These are phyloP conservation scores for Colletotrichum navitas DNA, from an alignment of 2,329 filamentous ascomycete species.

Conservation along the genomic window DNA sequence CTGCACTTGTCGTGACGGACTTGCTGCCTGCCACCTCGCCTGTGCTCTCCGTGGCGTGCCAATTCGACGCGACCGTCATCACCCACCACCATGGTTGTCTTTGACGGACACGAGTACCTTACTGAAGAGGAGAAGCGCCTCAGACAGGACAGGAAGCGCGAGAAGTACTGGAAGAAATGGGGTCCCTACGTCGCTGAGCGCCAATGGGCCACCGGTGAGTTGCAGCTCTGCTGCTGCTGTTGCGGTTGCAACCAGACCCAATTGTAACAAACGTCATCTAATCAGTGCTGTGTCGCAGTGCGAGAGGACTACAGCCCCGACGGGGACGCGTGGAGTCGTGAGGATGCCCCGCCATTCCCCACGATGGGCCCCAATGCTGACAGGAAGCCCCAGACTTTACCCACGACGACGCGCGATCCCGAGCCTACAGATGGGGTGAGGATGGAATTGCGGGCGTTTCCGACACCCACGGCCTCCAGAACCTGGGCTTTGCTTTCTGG, in stretches of 20 bases:
- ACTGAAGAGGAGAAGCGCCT: slow-evolving; percentile 92
- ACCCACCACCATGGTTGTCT: slow-evolving; percentile 78
- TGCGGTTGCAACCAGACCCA: background rate
- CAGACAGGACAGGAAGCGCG: slow-evolving; percentile 84
- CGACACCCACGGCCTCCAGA: slow-evolving; percentile 90
- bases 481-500: slow-evolving; percentile 97
- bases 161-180: slow-evolving; percentile 99
- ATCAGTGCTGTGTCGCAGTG: slow-evolving; percentile 61
- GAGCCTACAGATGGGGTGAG: slow-evolving; percentile 95
- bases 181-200: slow-evolving; percentile 93
- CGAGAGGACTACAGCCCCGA: slow-evolving; percentile 91
- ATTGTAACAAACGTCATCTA: slow-evolving; percentile 17
- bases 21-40: slow-evolving; percentile 13
- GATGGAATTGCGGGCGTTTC: slow-evolving; percentile 96
- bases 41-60: slow-evolving; percentile 10
- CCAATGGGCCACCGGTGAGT: slow-evolving; percentile 92
- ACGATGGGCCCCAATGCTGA: slow-evolving; percentile 40
- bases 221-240: slow-evolving; percentile 31
- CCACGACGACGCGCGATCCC: slow-evolving; percentile 89
- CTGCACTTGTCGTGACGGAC: slow-evolving; percentile 28
- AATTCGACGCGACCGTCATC: slow-evolving; percentile 12
- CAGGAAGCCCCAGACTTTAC: slow-evolving; percentile 79
- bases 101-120: slow-evolving; percentile 88
- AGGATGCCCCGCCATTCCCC: slow-evolving; percentile 55
- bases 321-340: slow-evolving; percentile 96